These are phyloP conservation scores for Russula ochroleuca DNA, from an alignment of 768 basidiomycete species.

Conservation along the genomic window DNA sequence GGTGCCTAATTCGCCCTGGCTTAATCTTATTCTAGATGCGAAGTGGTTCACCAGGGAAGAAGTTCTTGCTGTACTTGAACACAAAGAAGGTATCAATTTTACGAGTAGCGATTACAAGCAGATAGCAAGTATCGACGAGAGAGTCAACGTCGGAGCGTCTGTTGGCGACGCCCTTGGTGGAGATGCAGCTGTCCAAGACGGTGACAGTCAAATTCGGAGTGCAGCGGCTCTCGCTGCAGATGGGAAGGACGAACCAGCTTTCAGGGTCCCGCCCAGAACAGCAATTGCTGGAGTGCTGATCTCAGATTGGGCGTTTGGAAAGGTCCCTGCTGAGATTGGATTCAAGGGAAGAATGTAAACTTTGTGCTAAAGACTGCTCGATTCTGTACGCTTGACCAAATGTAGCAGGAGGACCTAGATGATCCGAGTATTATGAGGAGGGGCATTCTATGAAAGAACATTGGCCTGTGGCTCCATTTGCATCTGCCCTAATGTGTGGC, in stretches of 20 bases:
- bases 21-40: constrained; percentile 54
- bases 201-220: constrained; percentile 25
- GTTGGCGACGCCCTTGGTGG: constrained; percentile 30
- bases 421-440: background rate
- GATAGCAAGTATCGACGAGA: constrained; percentile 43
- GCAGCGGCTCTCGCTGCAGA: constrained; percentile 29
- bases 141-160: constrained; percentile 25
- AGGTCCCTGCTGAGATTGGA: constrained; percentile 33
- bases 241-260: constrained; percentile 42
- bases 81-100: constrained; percentile 49
- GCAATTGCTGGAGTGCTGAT: constrained; percentile 87
- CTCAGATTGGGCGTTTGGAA: constrained; percentile 70
- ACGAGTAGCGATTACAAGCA: constrained; percentile 48
- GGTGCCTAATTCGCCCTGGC: background rate
- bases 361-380: background rate
- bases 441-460: background rate
- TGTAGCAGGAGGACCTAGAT: background rate
- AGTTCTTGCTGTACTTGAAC: constrained; percentile 58
- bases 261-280: constrained; percentile 69
- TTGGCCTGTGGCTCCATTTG: background rate
- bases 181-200: constrained; percentile 32
- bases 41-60: constrained; percentile 82
- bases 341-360: constrained; percentile 22
- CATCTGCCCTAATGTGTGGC: background rate
- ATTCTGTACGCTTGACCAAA: background rate